phyloP scores from a whole-genome alignment of 345 rosid genomes.

The Salix suchowensis region DNA sequence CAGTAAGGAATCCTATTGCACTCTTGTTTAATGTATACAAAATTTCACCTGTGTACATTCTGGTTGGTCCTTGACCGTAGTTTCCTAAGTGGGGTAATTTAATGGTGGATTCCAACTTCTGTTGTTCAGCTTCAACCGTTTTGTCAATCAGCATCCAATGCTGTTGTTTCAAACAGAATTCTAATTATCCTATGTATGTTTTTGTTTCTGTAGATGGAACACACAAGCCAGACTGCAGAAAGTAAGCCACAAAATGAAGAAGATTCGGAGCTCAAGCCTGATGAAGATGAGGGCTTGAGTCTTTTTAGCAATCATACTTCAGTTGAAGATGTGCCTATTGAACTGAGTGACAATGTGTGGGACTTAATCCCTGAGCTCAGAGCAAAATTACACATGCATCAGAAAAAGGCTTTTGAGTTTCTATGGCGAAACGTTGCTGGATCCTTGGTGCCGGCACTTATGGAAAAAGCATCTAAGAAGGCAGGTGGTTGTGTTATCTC shows the following conservation, averaged over 20 bases:
- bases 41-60: background rate
- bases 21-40: background rate
- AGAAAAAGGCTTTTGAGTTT: conserved; percentile 84
- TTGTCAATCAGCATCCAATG: background rate
- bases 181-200: background rate
- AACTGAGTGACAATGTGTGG: conserved; percentile 73
- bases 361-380: conserved; percentile 68
- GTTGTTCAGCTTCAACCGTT: background rate
- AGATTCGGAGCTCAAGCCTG: conserved; percentile 21
- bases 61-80: background rate
- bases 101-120: background rate
- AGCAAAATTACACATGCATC: conserved; percentile 65
- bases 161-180: conserved; percentile 3
- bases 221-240: conserved; percentile 40
- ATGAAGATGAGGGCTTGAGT: conserved; percentile 30
- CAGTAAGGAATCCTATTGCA: background rate
- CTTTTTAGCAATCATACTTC: conserved; percentile 24
- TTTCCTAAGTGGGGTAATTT: background rate
- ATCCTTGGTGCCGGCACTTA: conserved; percentile 53
- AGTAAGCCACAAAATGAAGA: conserved; percentile 31
- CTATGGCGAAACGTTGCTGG: conserved; percentile 83
- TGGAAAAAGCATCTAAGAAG: conserved; percentile 46
- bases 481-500: conserved; percentile 90
- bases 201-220: conserved; percentile 34
- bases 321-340: conserved; percentile 24